Evolutionary conservation across 345 rosid species (phyloP).

Genomic region (Gossypioides kirkii): DNA sequence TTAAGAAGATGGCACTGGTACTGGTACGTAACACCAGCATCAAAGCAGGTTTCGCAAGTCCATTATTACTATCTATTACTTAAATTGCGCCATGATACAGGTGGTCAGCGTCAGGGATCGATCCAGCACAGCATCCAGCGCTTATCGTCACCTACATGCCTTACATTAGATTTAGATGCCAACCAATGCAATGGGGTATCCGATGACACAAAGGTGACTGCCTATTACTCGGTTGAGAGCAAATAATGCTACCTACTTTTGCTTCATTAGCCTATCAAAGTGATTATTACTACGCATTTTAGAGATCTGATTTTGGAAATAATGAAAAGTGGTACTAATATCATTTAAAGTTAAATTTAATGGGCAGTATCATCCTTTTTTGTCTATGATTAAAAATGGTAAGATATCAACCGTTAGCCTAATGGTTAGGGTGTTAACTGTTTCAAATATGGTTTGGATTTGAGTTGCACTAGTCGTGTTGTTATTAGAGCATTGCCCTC

Average conservation of each 20-base stretch:
- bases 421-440: too few species aligned
- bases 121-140: neutral
- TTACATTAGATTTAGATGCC: neutral
- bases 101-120: neutral
- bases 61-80: neutral
- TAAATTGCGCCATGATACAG: neutral
- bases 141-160: neutral
- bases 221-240: neutral
- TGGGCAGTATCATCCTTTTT: neutral
- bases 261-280: neutral
- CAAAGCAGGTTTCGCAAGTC: neutral
- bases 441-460: too few species aligned
- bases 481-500: too few species aligned
- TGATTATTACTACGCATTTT: neutral
- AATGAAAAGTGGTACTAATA: neutral
- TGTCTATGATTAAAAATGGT: neutral
- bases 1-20: neutral
- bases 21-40: neutral
- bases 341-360: neutral
- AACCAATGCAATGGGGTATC: neutral
- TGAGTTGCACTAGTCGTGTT: too few species aligned
- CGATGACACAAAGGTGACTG: neutral
- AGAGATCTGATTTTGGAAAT: neutral
- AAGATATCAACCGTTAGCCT: too few species aligned
- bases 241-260: neutral